These are phyloP conservation scores for Paracamarosporium sp. DNA, from an alignment of 2,329 filamentous ascomycete species.

Conservation along the genomic window DNA sequence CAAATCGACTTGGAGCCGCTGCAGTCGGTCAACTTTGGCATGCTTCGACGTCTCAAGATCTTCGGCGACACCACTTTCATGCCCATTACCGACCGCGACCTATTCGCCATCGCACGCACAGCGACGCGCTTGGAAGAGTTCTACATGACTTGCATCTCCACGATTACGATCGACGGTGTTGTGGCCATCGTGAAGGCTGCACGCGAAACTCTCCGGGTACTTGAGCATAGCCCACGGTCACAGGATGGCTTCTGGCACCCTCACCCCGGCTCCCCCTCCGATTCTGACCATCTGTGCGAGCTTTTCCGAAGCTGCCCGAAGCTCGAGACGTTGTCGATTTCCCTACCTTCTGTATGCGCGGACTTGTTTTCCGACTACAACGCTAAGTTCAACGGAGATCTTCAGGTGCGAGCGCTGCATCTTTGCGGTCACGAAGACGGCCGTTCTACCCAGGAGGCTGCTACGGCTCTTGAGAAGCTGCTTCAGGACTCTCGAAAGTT, in stretches of 20 bases:
- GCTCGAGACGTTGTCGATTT: slow-evolving; percentile 57
- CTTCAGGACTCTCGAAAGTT: slow-evolving; percentile 52
- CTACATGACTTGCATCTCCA: slow-evolving; percentile 61
- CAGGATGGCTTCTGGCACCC: slow-evolving; percentile 60
- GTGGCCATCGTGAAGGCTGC: slow-evolving; percentile 60
- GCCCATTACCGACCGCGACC: slow-evolving; percentile 58
- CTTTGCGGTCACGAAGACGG: slow-evolving; percentile 52
- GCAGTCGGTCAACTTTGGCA: slow-evolving; percentile 57
- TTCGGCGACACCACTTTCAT: slow-evolving; percentile 62
- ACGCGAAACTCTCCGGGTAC: slow-evolving; percentile 54
- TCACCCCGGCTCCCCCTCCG: slow-evolving; percentile 52
- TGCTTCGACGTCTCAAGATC: slow-evolving; percentile 59
- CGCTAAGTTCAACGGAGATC: slow-evolving; percentile 54
- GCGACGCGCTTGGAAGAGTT: slow-evolving; percentile 60
- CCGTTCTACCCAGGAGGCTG: slow-evolving; percentile 42
- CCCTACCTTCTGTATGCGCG: slow-evolving; percentile 56
- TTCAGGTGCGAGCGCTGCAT: slow-evolving; percentile 57
- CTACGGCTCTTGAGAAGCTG: slow-evolving; percentile 46
- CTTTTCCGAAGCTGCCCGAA: slow-evolving; percentile 55
- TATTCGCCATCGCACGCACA: slow-evolving; percentile 58
- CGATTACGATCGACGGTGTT: slow-evolving; percentile 60
- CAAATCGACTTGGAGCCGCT: slow-evolving; percentile 54
- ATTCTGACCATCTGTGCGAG: slow-evolving; percentile 57
- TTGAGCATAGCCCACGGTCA: slow-evolving; percentile 62
- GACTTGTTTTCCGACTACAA: slow-evolving; percentile 54